Conservation (phyloP, 176 grass and related monocot genomes). For the Triticum monococcum region DNA sequence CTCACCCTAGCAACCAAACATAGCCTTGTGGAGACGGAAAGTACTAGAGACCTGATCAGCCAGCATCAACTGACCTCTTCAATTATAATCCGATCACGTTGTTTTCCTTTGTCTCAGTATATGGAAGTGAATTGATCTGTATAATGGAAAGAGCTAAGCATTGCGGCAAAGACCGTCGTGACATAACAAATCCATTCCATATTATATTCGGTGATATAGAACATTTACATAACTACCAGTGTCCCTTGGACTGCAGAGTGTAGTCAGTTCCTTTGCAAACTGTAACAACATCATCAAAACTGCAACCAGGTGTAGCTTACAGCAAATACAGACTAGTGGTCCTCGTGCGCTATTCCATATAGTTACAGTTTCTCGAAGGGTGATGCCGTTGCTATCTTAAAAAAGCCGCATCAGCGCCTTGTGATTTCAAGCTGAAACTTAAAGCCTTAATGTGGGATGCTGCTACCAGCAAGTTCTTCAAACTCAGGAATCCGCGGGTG, state of each 20-base stretch:
- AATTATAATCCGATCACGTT: no score
- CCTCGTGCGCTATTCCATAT: slow-evolving; percentile 13
- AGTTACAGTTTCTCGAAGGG: slow-evolving; percentile 40
- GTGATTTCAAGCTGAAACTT: slow-evolving; percentile 7
- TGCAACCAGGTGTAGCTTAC: slow-evolving; percentile 10
- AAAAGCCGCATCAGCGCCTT: slow-evolving; percentile 45
- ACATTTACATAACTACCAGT: not conserved
- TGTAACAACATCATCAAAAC: slow-evolving; percentile 26
- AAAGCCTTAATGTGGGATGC: not conserved
- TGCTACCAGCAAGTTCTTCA: slow-evolving; percentile 24
- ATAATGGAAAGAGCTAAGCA: not conserved
- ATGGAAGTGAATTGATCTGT: not conserved
- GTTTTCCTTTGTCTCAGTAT: no score
- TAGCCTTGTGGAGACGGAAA: no score
- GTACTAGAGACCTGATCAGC: no score
- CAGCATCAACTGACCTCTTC: no score
- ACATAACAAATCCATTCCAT: not conserved
- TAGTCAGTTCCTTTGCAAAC: not conserved
- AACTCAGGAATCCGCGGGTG: slow-evolving; percentile 25
- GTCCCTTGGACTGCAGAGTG: not conserved
- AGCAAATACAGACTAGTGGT: slow-evolving; percentile 25
- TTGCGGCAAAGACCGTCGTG: not conserved
- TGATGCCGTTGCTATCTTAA: slow-evolving; percentile 42
- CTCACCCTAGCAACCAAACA: no score
- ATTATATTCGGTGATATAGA: not conserved